Percentiles rank a stretch among this genome's conserved stretches.
phyloP scores from a whole-genome alignment of 2,329 filamentous ascomycete species.

The Scedosporium aurantiacum region DNA sequence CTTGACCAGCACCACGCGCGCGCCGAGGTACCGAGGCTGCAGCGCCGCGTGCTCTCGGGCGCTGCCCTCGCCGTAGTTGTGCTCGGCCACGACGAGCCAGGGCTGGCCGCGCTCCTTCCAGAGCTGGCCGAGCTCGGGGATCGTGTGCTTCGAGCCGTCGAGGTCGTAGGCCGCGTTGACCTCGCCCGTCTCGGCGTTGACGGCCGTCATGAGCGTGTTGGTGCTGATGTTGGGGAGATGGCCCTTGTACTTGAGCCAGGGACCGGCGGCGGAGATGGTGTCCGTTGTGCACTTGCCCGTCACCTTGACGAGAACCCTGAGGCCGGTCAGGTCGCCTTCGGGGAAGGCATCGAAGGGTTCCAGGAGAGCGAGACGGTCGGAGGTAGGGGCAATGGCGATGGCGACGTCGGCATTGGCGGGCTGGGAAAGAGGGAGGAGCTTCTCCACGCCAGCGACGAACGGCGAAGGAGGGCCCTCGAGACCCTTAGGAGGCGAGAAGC shows the following conservation, averaged over 20 bases:
- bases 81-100: constrained; percentile 94
- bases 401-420: constrained; percentile 58
- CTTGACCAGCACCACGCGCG: constrained; percentile 73
- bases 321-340: constrained; percentile 56
- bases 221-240: constrained; percentile 95
- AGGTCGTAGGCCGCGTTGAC: constrained; percentile 88
- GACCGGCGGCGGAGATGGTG: constrained; percentile 92
- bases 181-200: constrained; percentile 85
- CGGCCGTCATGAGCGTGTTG: constrained; percentile 92
- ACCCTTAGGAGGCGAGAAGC: constrained; percentile 70
- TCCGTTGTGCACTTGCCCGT: constrained; percentile 98
- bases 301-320: constrained; percentile 90
- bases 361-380: constrained; percentile 77
- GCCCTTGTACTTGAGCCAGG: constrained; percentile 99
- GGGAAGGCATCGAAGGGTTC: constrained; percentile 88
- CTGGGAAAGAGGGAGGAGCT: constrained; percentile 62
- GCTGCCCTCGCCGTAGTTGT: constrained; percentile 91
- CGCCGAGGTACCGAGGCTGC: constrained; percentile 83
- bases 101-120: constrained; percentile 68
- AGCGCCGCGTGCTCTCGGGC: constrained; percentile 83
- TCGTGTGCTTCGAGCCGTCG: constrained; percentile 62
- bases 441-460: constrained; percentile 68
- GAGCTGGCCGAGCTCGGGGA: constrained; percentile 73
- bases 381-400: constrained; percentile 76
- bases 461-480: constrained; percentile 47